phyloP scores from a whole-genome alignment of 2,329 filamentous ascomycete species.

The Drechslerella dactyloides region DNA sequence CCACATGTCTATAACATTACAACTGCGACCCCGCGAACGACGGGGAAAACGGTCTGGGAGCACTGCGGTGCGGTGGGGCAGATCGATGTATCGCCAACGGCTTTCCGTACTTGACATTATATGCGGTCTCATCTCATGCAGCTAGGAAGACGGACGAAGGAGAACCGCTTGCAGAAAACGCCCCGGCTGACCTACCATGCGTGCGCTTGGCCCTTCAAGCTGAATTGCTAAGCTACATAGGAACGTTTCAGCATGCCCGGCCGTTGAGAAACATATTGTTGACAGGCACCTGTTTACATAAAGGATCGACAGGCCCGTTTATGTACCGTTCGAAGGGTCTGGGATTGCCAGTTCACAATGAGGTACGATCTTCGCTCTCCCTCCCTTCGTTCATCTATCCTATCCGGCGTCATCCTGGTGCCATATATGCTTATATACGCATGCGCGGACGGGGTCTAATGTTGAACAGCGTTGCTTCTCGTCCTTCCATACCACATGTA shows the following conservation, averaged over 20 bases:
- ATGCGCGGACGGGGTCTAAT: not conserved
- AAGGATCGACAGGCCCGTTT: constrained; percentile 40
- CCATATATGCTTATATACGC: constrained; percentile 17
- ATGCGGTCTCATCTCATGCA: not conserved
- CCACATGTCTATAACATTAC: not conserved
- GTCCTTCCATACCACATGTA: no score
- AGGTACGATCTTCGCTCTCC: constrained; percentile 46
- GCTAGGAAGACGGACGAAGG: not conserved
- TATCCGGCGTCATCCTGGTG: constrained; percentile 4
- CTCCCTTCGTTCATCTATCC: not conserved
- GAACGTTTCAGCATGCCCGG: not conserved
- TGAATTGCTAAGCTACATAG: not conserved
- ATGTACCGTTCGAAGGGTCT: constrained; percentile 26
- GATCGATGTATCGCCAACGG: not conserved
- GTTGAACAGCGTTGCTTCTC: not conserved
- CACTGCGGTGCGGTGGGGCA: not conserved
- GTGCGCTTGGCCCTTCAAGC: constrained; percentile 11
- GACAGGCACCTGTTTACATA: constrained; percentile 18
- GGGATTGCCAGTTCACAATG: constrained; percentile 35
- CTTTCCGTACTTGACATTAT: not conserved
- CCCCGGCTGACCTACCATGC: constrained; percentile 14
- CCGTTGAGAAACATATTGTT: not conserved
- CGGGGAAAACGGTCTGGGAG: no score
- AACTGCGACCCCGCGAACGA: no score
- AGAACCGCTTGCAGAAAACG: not conserved